Base-by-base conservation (phyloP, 768 basidiomycete genomes). In the Cystofilobasidium capitatum region DNA sequence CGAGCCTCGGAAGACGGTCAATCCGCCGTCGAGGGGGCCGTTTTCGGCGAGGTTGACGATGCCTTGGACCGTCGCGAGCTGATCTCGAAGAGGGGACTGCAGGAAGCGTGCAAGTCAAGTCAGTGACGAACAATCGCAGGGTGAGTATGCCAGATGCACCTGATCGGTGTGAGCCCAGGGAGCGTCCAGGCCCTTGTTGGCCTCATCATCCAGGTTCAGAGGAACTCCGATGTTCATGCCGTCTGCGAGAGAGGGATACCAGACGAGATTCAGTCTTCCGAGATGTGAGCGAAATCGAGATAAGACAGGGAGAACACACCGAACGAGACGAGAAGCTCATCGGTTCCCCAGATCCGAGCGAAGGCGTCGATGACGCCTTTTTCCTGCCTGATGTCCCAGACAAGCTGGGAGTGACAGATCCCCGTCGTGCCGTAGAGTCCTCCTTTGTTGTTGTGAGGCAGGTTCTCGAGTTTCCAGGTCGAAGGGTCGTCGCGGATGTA, bases 21-120 rank as follows among this genome's bases (percentile, higher is more conserved):
- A 71, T 7, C 78, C 78, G 31, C 78, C 78, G 57, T 79, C 78
- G 44, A 77, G 69, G 2, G 76, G 75, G 16, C 78, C 78, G 71
- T 77, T 77, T 0, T 62, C 64, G 59, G 70, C 70, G 24, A 74
- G 60, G 69, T 74, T 74, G 62, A 70, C 66, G 58, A 74, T 69
- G 17, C 71, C 71, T 44, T 71, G 66, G 2, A 69, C 22, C 54
- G 49, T 58, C 22, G 58, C 57, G 16, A 69, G 36, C 33, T 45
- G 47, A n/a, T 36, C 24, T 3, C 67, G 44, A 14, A 29, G 40
- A 16, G 67, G 67, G 17, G 54, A 35, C 51, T 55, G 51, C 20
- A 42, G 10, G 40, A 42, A 20, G 10, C 10, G 40, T 42, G 10
- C 40, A 42, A 20, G 40, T 42, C 40, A 42, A 42, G 10, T 10